phyloP scores from a whole-genome alignment of 2,329 filamentous ascomycete species.

The Rutstroemia sp. region DNA sequence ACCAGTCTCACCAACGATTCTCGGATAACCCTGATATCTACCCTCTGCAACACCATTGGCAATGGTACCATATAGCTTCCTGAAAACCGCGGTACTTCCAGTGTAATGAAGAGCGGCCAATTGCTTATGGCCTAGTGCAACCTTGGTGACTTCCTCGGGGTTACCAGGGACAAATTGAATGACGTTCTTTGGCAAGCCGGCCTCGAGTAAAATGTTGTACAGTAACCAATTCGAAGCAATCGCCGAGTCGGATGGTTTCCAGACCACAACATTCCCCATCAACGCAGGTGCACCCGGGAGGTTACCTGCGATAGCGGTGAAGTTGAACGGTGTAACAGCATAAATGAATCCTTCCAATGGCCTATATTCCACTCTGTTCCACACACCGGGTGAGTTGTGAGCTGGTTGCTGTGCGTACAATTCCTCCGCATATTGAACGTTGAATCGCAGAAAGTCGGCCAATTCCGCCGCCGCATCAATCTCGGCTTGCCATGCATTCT shows the following conservation, averaged over 20 bases:
- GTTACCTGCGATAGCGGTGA: constrained; percentile 89
- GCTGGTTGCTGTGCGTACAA: constrained; percentile 80
- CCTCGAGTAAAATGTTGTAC: constrained; percentile 84
- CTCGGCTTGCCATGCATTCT: constrained; percentile 98
- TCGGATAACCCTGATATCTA: constrained; percentile 76
- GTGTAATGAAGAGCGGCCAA: constrained; percentile 95
- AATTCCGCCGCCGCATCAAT: constrained; percentile 92
- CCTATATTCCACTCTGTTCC: constrained; percentile 87
- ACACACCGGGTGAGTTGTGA: constrained; percentile 76
- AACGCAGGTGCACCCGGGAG: constrained; percentile 74
- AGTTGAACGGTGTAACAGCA: constrained; percentile 91
- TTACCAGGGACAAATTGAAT: constrained; percentile 91
- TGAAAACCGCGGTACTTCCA: constrained; percentile 86
- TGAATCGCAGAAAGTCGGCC: constrained; percentile 87
- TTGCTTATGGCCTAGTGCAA: constrained; percentile 66
- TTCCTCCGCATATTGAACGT: constrained; percentile 88
- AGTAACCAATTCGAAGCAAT: constrained; percentile 85
- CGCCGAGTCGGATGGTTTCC: constrained; percentile 86
- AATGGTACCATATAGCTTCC: constrained; percentile 79
- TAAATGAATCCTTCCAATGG: constrained; percentile 93
- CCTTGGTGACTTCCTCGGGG: constrained; percentile 73
- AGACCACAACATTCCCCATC: constrained; percentile 89
- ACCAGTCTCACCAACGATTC: constrained; percentile 84
- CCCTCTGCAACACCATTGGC: constrained; percentile 73
- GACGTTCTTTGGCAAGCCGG: constrained; percentile 78